Base-by-base conservation (phyloP, 345 rosid species). In the Hevea brasiliensis region DNA sequence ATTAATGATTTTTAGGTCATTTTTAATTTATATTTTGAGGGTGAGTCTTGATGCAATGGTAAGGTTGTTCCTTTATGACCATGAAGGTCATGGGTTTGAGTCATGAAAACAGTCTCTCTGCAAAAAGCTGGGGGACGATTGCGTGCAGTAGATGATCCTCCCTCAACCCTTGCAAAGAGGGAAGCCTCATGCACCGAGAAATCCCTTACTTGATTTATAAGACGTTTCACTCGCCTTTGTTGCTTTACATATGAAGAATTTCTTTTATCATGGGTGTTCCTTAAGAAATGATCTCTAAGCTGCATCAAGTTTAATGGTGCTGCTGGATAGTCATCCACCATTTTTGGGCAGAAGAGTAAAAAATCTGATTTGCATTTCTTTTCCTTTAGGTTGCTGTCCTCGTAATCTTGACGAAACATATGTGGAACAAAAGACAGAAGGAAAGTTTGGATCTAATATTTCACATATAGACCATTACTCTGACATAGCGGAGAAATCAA, bases 401-500 rank as follows among this genome's bases (percentile, higher is more conserved):
- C 73, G 80, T 77, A 69, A 65, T 32, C 55, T 54, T 61, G 84
- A 81, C 12, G 81, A 83, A 73, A 72, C 77, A 21, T 66, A 68
- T 32, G 20, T 12, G 40, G 87, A 70, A 74, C 62, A 56, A 13
- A 65, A 79, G 35, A 47, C 74, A 24, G 79, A 37, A 73, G 81
- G 61, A 53, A 92, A 89, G 79, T 92, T 95, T 83, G 96, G 96
- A 72, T 80, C 93, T 1, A 75, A 95, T 87, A 87, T 92, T 65
- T 84, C 90, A 57, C 99, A 92, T 78, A 74, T 92, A 74, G 81
- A 75, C 44, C 78, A 66, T 51, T 95, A 92, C 76, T 85, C 90
- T 57, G 82, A 79, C 70, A 87, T 92, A 81, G 99, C 99, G 55
- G 96, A 89, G 85, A 88, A 90, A 73, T 92, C 97, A 62, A 80